Percentiles rank a stretch among this genome's conserved stretches.
phyloP scores from a whole-genome alignment of 768 basidiomycete species.

The Coprinopsis sp. region DNA sequence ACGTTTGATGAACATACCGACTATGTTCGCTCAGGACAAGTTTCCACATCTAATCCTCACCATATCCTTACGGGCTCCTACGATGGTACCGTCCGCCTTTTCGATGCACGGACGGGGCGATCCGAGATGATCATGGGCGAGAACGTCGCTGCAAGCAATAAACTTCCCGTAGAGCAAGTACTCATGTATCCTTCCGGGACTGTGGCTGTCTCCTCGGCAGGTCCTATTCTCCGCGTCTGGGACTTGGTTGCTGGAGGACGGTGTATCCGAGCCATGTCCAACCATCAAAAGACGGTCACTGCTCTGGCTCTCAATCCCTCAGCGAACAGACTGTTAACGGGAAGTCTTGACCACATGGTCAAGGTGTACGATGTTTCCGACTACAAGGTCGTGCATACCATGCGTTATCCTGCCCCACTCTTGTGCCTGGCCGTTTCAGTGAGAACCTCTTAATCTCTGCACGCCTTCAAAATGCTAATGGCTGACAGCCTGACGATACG shows the following conservation, averaged over 20 bases:
- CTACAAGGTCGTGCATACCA: conserved; percentile 96
- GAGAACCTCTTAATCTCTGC: conserved; percentile 24
- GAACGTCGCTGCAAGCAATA: conserved; percentile 29
- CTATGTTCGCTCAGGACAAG: conserved; percentile 91
- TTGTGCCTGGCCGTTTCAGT: conserved; percentile 91
- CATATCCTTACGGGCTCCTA: conserved; percentile 92
- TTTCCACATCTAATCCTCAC: conserved; percentile 77
- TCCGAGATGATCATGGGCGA: conserved; percentile 81
- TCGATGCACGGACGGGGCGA: conserved; percentile 78
- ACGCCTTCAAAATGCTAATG: conserved; percentile 10
- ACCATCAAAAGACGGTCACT: conserved; percentile 98
- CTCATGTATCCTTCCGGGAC: conserved; percentile 90
- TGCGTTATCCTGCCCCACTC: conserved; percentile 94
- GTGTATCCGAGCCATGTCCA: conserved; percentile 87
- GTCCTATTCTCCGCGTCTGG: conserved; percentile 92
- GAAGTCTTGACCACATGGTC: conserved; percentile 94
- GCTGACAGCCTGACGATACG: conserved; percentile 82
- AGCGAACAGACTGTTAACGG: conserved; percentile 79
- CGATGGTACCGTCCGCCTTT: conserved; percentile 85
- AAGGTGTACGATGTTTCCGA: conserved; percentile 95
- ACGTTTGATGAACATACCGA: conserved; percentile 88
- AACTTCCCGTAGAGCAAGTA: conserved; percentile 81
- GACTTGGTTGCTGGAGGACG: conserved; percentile 89
- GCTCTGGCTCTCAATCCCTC: conserved; percentile 75
- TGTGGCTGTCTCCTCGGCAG: conserved; percentile 78